Evolutionary conservation across 345 rosid genomes (phyloP).

Genomic region (Rhizophora mangle): DNA sequence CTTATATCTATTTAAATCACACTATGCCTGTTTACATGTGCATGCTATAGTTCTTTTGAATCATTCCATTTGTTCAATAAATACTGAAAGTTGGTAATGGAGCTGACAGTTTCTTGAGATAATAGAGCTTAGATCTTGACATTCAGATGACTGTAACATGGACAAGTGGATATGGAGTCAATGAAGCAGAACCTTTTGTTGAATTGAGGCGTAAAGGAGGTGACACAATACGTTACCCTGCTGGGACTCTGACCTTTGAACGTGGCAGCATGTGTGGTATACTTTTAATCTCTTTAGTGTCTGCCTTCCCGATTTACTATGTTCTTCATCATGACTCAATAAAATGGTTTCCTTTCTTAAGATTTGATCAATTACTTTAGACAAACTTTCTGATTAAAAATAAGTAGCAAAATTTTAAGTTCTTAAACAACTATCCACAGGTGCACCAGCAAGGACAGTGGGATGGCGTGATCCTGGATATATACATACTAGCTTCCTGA

Average conservation of each 20-base stretch:
- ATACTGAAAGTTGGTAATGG: background rate
- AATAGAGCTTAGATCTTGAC: background rate
- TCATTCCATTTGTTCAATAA: background rate
- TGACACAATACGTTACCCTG: constrained; percentile 15
- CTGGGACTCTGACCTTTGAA: constrained; percentile 22
- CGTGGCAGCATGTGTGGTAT: constrained; percentile 10
- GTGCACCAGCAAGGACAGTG: constrained; percentile 33
- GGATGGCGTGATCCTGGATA: constrained; percentile 31
- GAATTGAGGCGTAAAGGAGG: constrained; percentile 45
- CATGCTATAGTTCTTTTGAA: background rate
- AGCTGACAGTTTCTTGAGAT: background rate
- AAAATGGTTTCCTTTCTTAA: no score
- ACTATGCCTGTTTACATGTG: background rate
- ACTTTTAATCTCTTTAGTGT: background rate
- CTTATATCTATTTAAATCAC: background rate
- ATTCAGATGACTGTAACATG: constrained; percentile 78
- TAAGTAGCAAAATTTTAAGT: constrained; percentile 7
- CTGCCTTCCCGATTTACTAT: no score
- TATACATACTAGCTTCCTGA: constrained; percentile 22
- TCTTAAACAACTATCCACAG: constrained; percentile 13
- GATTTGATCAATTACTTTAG: no score
- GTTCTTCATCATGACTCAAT: no score
- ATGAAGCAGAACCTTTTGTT: constrained; percentile 56
- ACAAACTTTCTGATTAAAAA: no score
- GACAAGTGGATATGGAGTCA: constrained; percentile 69